Evolutionary conservation across 192 early-diverging fungal species (phyloP).

Genomic region (Coemansia sp.): DNA sequence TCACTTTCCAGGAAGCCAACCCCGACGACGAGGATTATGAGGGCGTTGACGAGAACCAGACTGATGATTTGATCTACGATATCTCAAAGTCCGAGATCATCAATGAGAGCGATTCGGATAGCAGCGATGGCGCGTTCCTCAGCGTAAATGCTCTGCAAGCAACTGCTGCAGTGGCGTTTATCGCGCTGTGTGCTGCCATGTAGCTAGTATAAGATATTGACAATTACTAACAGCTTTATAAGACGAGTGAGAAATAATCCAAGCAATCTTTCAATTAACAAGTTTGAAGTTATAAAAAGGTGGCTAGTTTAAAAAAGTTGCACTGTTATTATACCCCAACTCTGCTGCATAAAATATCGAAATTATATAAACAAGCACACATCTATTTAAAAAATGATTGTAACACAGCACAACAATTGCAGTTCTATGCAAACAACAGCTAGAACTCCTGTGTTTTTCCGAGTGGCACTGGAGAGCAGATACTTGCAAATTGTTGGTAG

Average conservation of each 20-base stretch:
- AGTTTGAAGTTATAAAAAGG: no score
- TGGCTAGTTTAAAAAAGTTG: no score
- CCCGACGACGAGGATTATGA: conserved; percentile 32
- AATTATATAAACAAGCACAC: no score
- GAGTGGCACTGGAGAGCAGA: background rate
- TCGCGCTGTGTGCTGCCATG: background rate
- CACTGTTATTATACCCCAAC: no score
- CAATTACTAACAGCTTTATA: background rate
- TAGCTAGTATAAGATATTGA: no score
- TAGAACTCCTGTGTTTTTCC: no score
- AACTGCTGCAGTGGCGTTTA: background rate
- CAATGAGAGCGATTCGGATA: conserved; percentile 10
- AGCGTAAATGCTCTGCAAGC: background rate
- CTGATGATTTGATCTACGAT: conserved; percentile 43
- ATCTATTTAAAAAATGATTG: no score
- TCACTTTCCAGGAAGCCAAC: conserved; percentile 44
- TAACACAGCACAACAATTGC: no score
- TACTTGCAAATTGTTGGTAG: background rate
- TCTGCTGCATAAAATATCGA: no score
- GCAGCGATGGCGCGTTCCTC: background rate
- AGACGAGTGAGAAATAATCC: background rate
- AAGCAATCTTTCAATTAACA: background rate
- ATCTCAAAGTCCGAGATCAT: conserved; percentile 39
- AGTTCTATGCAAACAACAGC: no score
- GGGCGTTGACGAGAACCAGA: conserved; percentile 41